These are phyloP conservation scores for Plasmodium chabaudi DNA, from an alignment of 169 alveolate species.

Conservation along the genomic window DNA sequence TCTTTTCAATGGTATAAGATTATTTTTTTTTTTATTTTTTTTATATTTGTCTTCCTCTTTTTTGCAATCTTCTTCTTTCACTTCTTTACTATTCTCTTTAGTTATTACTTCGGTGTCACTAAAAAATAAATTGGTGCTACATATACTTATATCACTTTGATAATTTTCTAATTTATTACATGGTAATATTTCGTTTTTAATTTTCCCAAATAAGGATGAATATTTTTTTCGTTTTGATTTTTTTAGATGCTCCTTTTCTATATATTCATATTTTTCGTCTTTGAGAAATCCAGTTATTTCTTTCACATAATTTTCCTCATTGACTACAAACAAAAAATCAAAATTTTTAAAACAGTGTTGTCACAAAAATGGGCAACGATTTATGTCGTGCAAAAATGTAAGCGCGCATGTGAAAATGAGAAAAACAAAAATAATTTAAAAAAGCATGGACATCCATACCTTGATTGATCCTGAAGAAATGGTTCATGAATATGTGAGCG, in stretches of 20 bases:
- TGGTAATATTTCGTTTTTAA: constrained; percentile 12
- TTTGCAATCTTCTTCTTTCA: background rate
- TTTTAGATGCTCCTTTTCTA: constrained; percentile 20
- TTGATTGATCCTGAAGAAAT: constrained; percentile 31
- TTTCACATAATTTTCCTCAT: constrained; percentile 22
- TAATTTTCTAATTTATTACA: constrained; percentile 18
- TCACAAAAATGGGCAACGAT: too few relatives aligned
- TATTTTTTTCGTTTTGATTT: constrained; percentile 7
- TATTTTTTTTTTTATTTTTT: constrained; percentile 28
- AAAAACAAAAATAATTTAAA: background rate
- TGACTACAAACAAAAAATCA: constrained; percentile 2
- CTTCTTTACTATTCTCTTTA: constrained; percentile 1
- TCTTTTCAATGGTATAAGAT: background rate
- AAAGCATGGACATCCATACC: constrained; percentile 1
- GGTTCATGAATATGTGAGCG: constrained; percentile 56
- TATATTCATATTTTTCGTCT: constrained; percentile 8
- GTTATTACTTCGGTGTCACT: constrained; percentile 63
- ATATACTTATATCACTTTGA: constrained; percentile 69
- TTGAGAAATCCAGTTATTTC: constrained; percentile 51
- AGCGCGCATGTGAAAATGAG: background rate
- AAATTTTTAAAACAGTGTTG: background rate
- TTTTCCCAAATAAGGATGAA: constrained; percentile 12
- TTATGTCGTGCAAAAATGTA: too few relatives aligned
- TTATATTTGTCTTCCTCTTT: background rate
- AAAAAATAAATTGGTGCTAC: constrained; percentile 46